Evolutionary conservation across 306 rosid genomes (phyloP).

Genomic region (Notholithocarpus densiflorus): DNA sequence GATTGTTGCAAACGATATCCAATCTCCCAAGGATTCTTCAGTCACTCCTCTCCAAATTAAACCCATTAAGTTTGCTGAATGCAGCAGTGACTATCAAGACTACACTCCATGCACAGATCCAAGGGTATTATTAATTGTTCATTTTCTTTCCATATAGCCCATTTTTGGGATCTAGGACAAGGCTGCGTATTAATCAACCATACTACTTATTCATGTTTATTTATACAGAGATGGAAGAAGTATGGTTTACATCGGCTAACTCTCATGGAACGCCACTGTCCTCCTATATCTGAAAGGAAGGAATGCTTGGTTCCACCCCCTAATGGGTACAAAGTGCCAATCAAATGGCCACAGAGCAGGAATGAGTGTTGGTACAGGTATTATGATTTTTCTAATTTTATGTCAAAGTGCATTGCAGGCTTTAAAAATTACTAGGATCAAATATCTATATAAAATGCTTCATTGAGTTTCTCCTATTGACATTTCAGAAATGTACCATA

Average conservation of each 20-base stretch:
- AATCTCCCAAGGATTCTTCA: slow-evolving; percentile 37
- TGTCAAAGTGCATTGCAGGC: background rate
- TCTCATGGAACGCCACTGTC: slow-evolving; percentile 96
- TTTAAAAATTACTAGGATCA: slow-evolving; percentile 5
- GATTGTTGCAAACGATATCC: slow-evolving; percentile 29
- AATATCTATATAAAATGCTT: slow-evolving; percentile 3
- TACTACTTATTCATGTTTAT: slow-evolving; percentile 26
- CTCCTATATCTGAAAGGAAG: slow-evolving; percentile 76
- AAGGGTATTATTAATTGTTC: slow-evolving; percentile 47
- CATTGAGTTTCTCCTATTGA: slow-evolving; percentile 8
- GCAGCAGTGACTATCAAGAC: slow-evolving; percentile 71
- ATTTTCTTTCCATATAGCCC: slow-evolving; percentile 4
- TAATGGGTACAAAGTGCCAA: slow-evolving; percentile 82
- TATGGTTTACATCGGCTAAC: slow-evolving; percentile 76
- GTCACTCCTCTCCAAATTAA: slow-evolving; percentile 54
- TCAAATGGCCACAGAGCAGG: slow-evolving; percentile 95
- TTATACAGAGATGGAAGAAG: slow-evolving; percentile 83
- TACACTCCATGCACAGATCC: slow-evolving; percentile 99
- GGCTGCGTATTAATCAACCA: background rate
- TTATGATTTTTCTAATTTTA: background rate
- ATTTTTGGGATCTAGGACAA: background rate
- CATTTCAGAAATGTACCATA: slow-evolving; percentile 92
- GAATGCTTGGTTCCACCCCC: slow-evolving; percentile 96
- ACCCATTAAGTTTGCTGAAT: slow-evolving; percentile 53
- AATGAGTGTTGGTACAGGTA: slow-evolving; percentile 99